Evolutionary conservation across 805 yeast genomes (phyloP).

Genomic region (Pichia phayaonensis): DNA sequence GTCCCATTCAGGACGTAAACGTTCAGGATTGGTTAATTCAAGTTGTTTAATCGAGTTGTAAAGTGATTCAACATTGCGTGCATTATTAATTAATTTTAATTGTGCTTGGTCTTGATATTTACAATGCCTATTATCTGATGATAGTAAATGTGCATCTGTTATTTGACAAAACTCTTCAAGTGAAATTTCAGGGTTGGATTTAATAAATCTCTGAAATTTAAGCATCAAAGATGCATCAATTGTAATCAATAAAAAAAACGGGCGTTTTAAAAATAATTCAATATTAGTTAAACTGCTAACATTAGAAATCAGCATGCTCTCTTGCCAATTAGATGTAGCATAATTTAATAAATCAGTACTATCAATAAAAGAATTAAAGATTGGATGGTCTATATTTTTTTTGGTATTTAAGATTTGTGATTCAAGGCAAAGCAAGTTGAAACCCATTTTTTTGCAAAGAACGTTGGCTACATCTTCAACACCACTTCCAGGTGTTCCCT

Average conservation of each 20-base stretch:
- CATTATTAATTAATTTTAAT: conserved; percentile 49
- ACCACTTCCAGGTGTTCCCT: conserved; percentile 64
- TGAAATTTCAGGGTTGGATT: not conserved
- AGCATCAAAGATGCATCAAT: conserved; percentile 62
- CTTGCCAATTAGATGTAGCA: conserved; percentile 62
- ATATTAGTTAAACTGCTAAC: conserved; percentile 37
- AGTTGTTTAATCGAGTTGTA: conserved; percentile 32
- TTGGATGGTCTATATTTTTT: not conserved
- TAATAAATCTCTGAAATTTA: conserved; percentile 34
- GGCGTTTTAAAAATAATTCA: conserved; percentile 51
- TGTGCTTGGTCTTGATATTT: conserved; percentile 36
- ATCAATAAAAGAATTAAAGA: conserved; percentile 11
- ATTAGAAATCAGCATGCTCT: conserved; percentile 50
- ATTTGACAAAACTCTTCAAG: conserved; percentile 12
- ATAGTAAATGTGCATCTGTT: conserved; percentile 5
- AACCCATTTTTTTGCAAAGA: conserved; percentile 43
- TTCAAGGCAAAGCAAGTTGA: conserved; percentile 26
- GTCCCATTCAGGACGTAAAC: conserved; percentile 93
- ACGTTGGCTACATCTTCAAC: conserved; percentile 53
- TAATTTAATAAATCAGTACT: conserved; percentile 43
- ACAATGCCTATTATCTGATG: conserved; percentile 31
- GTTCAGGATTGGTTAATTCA: conserved; percentile 40
- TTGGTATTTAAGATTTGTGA: conserved; percentile 3
- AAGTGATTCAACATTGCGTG: conserved; percentile 31
- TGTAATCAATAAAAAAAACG: conserved; percentile 75